A percentile compares a stretch with the other conserved stretches of the same genome.
phyloP scores from a whole-genome alignment of 352 stramenopile genomes.

The Pythium graminicola region DNA sequence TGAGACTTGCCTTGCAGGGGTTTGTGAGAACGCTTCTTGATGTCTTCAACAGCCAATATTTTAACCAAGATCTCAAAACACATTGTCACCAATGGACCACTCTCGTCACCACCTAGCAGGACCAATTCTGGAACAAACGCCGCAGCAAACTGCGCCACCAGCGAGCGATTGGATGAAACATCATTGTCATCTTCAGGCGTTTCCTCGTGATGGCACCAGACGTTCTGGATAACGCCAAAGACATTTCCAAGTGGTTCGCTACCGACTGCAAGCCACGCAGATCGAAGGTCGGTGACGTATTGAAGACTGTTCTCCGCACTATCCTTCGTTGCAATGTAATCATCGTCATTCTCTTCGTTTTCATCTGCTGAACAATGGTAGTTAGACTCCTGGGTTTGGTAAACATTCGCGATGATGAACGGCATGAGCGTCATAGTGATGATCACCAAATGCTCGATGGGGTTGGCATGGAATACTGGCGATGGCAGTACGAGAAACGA shows the following conservation, averaged over 20 bases:
- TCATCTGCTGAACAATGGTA: not conserved
- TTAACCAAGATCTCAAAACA: constrained; percentile 35
- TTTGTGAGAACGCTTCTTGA: constrained; percentile 11
- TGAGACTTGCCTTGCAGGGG: not conserved
- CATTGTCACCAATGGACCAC: constrained; percentile 7
- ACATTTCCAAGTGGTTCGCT: not conserved
- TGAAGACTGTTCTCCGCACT: too few species aligned
- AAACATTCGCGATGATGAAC: constrained; percentile 14
- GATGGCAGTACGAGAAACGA: constrained; percentile 26
- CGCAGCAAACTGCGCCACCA: constrained; percentile 8
- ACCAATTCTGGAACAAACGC: constrained; percentile 14
- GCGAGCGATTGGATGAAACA: not conserved
- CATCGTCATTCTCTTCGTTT: not conserved
- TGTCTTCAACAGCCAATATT: constrained; percentile 11
- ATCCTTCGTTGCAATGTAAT: not conserved
- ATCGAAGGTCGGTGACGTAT: constrained; percentile 1
- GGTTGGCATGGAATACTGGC: constrained; percentile 29
- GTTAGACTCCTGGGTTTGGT: not conserved
- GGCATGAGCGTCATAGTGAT: constrained; percentile 37
- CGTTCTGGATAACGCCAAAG: not conserved
- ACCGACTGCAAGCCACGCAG: constrained; percentile 10
- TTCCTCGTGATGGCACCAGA: not conserved
- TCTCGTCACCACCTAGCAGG: not conserved
- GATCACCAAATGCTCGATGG: constrained; percentile 36
- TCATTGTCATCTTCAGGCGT: not conserved